Base-by-base conservation (phyloP, 2,329 filamentous ascomycete species). In the Aspergillus fructus region DNA sequence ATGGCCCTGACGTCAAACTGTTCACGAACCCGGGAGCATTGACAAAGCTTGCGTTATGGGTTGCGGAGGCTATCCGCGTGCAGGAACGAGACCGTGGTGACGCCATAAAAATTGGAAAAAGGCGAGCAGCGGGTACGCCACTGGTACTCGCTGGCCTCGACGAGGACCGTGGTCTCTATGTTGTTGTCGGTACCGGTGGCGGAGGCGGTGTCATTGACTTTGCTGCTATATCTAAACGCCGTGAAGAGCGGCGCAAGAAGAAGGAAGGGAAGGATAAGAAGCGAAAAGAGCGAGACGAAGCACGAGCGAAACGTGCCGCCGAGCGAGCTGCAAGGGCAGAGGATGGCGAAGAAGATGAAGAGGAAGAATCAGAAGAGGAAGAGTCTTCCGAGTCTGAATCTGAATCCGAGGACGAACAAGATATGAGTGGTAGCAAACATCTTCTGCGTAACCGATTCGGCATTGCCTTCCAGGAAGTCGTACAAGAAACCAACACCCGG, bases 21-120 rank as follows among this genome's bases (percentile, higher is more conserved):
- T 99, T 99, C 76, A 92, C 89, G 1, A 93, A 97, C 68, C 93
- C 94, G 0, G 91, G 93, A 5, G 94, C 94, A 2, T 79, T 99
- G 23, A 96, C 93, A 2, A 97, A 97, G 74, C 83, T 99, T 13
- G 93, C 93, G 0, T 81, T 96, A 3, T 99, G 94, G 94, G 85
- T 99, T 42, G 91, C 89, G 46, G 93, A 97, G 75, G 94, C 94
- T 0, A 87, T 97, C 45, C 85, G 89, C 1, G 93, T 97, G 63
- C 89, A 96, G 67, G 94, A 97, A 73, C 86, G 87, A 50, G 91
- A 94, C 60, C 89, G 88, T 23, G 90, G 90, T 30, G 88, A 89
- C 24, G 86, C 86, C 1, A 82, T 89, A 12, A 77, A 75, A 40
- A 66, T 74, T 13, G 73, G 73, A 19, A 69, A 69, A 23, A 74